phyloP scores from a whole-genome alignment of 2,329 filamentous ascomycete genomes.

The Chaetomiaceae sp. region DNA sequence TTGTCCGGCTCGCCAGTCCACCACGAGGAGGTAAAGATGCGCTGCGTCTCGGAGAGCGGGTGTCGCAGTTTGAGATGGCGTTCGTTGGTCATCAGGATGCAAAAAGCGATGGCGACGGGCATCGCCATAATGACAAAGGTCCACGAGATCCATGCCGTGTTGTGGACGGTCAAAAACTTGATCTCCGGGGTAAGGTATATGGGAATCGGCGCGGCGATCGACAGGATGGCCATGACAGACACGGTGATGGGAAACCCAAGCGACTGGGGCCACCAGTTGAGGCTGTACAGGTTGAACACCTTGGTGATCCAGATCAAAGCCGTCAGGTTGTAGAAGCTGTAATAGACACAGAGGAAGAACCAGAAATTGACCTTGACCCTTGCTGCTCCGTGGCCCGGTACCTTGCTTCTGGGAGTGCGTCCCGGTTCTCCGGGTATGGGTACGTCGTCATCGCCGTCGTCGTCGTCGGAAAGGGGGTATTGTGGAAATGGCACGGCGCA shows the following conservation, averaged over 20 bases:
- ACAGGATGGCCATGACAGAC: constrained; percentile 55
- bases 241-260: constrained; percentile 62
- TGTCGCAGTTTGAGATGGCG: constrained; percentile 58
- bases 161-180: constrained; percentile 53
- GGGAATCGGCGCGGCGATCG: constrained; percentile 54
- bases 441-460: too few species aligned
- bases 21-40: constrained; percentile 62
- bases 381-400: constrained; percentile 59
- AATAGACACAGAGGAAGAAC: constrained; percentile 68
- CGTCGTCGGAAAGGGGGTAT: constrained; percentile 46
- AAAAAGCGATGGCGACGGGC: constrained; percentile 61
- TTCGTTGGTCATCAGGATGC: constrained; percentile 59
- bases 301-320: constrained; percentile 68
- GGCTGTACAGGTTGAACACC: constrained; percentile 64
- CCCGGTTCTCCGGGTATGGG: constrained; percentile 23
- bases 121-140: constrained; percentile 66
- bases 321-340: constrained; percentile 63
- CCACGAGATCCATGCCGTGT: constrained; percentile 65
- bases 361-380: constrained; percentile 64
- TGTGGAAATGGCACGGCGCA: constrained; percentile 62
- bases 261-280: constrained; percentile 66
- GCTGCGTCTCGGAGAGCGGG: constrained; percentile 60
- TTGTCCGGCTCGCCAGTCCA: constrained; percentile 54
- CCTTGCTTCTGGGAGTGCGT: constrained; percentile 34
- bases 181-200: constrained; percentile 52